Conservation (phyloP, 2,329 filamentous ascomycete genomes). For the Cytospora leucostoma region DNA sequence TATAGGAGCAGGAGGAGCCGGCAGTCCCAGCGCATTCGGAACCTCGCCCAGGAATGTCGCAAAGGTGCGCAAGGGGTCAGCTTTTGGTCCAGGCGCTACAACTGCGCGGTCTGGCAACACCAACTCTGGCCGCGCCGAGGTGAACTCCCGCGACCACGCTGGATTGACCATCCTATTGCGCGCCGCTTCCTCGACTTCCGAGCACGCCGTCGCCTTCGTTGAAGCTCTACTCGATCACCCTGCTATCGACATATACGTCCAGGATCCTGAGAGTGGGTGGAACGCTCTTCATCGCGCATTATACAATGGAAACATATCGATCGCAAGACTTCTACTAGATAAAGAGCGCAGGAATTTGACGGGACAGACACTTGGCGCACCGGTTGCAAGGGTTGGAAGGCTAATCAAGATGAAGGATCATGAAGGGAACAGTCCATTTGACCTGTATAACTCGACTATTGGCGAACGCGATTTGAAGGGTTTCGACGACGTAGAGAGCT, state of each 20-base stretch:
- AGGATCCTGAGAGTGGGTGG: slow-evolving; percentile 93
- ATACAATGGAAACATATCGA: slow-evolving; percentile 84
- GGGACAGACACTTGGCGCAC: slow-evolving; percentile 60
- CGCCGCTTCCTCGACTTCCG: slow-evolving; percentile 72
- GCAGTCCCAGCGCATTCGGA: slow-evolving; percentile 41
- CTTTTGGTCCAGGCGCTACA: slow-evolving; percentile 46
- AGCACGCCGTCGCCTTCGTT: slow-evolving; percentile 73
- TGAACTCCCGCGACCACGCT: slow-evolving; percentile 81
- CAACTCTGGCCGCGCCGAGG: slow-evolving; percentile 59
- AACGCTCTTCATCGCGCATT: slow-evolving; percentile 89
- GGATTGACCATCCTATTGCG: slow-evolving; percentile 85
- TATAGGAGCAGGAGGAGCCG: slow-evolving; percentile 41
- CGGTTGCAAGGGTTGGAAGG: slow-evolving; percentile 65
- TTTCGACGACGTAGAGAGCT: slow-evolving; percentile 41
- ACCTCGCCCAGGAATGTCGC: slow-evolving; percentile 52
- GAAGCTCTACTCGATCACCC: slow-evolving; percentile 79
- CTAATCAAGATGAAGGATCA: slow-evolving; percentile 94
- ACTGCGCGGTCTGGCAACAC: slow-evolving; percentile 48
- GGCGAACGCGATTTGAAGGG: slow-evolving; percentile 67
- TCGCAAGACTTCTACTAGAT: slow-evolving; percentile 79
- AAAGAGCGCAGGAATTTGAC: slow-evolving; percentile 69
- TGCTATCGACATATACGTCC: slow-evolving; percentile 78
- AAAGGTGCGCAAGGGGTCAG: slow-evolving; percentile 58
- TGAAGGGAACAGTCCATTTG: slow-evolving; percentile 92
- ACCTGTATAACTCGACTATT: slow-evolving; percentile 87